Percentiles rank a stretch among this genome's conserved stretches.
Conservation (phyloP, 768 basidiomycete genomes). For the Asterophora parasitica region DNA sequence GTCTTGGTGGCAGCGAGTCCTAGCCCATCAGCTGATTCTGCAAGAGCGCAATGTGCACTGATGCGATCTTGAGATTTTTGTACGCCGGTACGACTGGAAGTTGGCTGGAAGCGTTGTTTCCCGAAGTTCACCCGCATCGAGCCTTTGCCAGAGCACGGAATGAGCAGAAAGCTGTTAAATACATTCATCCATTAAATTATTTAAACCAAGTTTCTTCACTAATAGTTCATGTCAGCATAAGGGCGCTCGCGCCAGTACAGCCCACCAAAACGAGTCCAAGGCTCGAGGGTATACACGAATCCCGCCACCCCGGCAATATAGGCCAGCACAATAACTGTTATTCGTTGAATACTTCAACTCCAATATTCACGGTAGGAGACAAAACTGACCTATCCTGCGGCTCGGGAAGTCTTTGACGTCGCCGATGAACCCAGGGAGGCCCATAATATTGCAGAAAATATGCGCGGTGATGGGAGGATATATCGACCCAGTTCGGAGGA, state of each 20-base stretch:
- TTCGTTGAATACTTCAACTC: neutral
- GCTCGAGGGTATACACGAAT: conserved; percentile 49
- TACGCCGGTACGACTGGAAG: too few relatives aligned
- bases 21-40: conserved; percentile 5
- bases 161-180: too few relatives aligned
- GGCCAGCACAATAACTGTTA: conserved; percentile 44
- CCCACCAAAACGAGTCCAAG: conserved; percentile 41
- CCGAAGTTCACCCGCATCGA: too few relatives aligned
- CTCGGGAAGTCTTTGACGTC: conserved; percentile 54
- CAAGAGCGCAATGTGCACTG: neutral
- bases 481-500: conserved; percentile 81
- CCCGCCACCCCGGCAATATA: conserved; percentile 59
- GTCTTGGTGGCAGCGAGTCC: neutral
- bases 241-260: conserved; percentile 37
- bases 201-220: neutral
- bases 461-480: conserved; percentile 77
- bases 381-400: conserved; percentile 45
- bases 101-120: too few relatives aligned
- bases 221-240: conserved; percentile 14
- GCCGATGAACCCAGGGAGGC: conserved; percentile 62
- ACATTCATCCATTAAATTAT: too few relatives aligned
- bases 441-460: conserved; percentile 93
- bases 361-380: conserved; percentile 1
- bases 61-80: too few relatives aligned
- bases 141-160: too few relatives aligned